Conservation (phyloP, 2,329 filamentous ascomycete genomes). For the Cladophialophora psammophila region DNA sequence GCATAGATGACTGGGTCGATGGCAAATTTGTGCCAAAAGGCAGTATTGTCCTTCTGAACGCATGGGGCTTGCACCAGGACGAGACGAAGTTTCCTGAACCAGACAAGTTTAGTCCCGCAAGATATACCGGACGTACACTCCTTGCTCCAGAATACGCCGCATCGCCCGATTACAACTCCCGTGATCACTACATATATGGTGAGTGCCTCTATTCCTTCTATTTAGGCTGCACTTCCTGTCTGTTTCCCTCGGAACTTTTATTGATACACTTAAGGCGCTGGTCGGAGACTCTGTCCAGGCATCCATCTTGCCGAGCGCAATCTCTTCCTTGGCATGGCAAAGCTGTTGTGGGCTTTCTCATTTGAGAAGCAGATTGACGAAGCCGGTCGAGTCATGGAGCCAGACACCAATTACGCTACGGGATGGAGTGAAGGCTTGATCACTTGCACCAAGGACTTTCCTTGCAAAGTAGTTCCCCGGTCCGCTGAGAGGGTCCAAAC, state of each 20-base stretch:
- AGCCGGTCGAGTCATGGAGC: slow-evolving; percentile 40
- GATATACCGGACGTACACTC: slow-evolving; percentile 43
- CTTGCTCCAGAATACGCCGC: slow-evolving; percentile 50
- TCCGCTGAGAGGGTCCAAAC: slow-evolving; percentile 44
- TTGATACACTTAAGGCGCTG: slow-evolving; percentile 37
- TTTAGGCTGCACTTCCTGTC: neutral
- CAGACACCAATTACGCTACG: slow-evolving; percentile 46
- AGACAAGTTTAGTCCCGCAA: slow-evolving; percentile 50
- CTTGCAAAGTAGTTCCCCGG: slow-evolving; percentile 43
- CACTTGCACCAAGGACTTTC: slow-evolving; percentile 45
- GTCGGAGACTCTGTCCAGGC: slow-evolving; percentile 46
- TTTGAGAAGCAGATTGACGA: slow-evolving; percentile 37
- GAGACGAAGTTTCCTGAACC: slow-evolving; percentile 48
- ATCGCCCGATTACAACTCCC: slow-evolving; percentile 45
- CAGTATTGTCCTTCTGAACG: slow-evolving; percentile 55
- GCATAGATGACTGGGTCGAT: slow-evolving; percentile 44
- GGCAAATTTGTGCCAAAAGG: slow-evolving; percentile 58
- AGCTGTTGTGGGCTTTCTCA: slow-evolving; percentile 45
- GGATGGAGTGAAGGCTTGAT: slow-evolving; percentile 49
- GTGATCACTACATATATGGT: slow-evolving; percentile 46
- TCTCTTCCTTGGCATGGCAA: slow-evolving; percentile 42
- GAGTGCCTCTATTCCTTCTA: slow-evolving; percentile 24
- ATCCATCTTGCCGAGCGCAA: slow-evolving; percentile 45
- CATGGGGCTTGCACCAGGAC: slow-evolving; percentile 55
- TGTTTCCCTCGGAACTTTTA: neutral